Evolutionary conservation across 1,139 yeast genomes (phyloP), one percentile per base, ranked within the genome.

Genomic region (Suhomyces chickasaworum): DNA sequence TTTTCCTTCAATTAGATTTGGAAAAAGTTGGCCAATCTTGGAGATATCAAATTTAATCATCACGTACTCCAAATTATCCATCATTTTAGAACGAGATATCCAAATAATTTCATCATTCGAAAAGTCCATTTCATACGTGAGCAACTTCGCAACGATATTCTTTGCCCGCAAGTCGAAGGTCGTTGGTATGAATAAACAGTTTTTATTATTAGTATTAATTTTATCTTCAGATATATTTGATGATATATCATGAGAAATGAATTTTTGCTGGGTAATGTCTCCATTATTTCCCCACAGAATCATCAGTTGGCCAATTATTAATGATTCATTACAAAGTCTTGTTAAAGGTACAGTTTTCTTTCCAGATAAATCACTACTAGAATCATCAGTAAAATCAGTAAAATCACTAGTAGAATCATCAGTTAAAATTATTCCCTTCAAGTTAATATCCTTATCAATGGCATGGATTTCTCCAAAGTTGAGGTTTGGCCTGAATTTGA

Each of bases 401-500:
- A n/a, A n/a, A n/a, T n/a, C n/a, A n/a, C n/a, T n/a, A n/a, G n/a
- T n/a, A n/a, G n/a, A n/a, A n/a, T n/a, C n/a, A n/a, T n/a, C n/a
- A n/a, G n/a, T n/a, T n/a, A n/a, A n/a, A n/a, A n/a, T n/a, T n/a
- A n/a, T n/a, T n/a, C n/a, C n/a, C n/a, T n/a, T 23, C 10, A 42
- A 12, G 8, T 23, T 31, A 16, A 49, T 32, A 20, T 51, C 54
- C 12, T 42, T 16, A n/a, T 37, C 30, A 4, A 20, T 21, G 3
- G 33, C 35, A 8, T 15, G 17, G 8, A 41, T 34, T 43, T 61
- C 65, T 8, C 68, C 68, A 40, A 43, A 63, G 42, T 65, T 64
- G 31, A 65, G 49, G 3, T 51, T 43, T 0, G 61, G 61, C 13
- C 55, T 33, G 38, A 67, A 65, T 37, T 57, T 56, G 43, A 54